Percentiles rank a stretch among this genome's conserved stretches.
These are phyloP conservation scores for Serendipita sp. DNA, from an alignment of 768 basidiomycete genomes.

Conservation along the genomic window DNA sequence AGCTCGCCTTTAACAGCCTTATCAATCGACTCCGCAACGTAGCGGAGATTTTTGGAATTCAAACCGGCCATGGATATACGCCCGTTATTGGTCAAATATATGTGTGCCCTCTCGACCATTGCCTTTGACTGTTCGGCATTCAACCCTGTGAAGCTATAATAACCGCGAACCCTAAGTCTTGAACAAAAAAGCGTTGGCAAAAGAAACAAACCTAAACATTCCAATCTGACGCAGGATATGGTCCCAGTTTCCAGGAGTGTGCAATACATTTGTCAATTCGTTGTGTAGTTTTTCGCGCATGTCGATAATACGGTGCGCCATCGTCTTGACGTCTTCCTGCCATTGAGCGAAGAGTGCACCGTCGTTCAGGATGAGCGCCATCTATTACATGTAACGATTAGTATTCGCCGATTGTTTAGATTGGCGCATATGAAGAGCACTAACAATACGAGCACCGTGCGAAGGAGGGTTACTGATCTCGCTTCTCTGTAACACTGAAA, in stretches of 20 bases:
- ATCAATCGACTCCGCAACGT: conserved; percentile 59
- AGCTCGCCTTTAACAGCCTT: conserved; percentile 38
- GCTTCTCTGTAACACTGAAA: conserved; percentile 80
- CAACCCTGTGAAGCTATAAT: conserved; percentile 67
- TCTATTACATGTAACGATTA: conserved; percentile 23
- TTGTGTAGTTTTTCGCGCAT: conserved; percentile 74
- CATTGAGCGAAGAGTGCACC: conserved; percentile 64
- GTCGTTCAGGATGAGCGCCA: conserved; percentile 68
- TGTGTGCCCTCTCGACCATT: conserved; percentile 53
- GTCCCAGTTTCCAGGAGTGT: conserved; percentile 89
- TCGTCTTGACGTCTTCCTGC: conserved; percentile 77
- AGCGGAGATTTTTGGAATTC: conserved; percentile 60
- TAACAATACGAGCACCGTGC: conserved; percentile 75
- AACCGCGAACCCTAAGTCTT: background rate
- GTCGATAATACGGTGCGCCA: conserved; percentile 82
- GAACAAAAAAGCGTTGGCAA: conserved; percentile 14
- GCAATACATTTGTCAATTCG: conserved; percentile 55
- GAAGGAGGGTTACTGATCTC: conserved; percentile 93
- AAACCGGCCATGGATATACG: conserved; percentile 91
- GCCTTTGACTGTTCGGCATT: conserved; percentile 44
- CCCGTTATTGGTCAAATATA: conserved; percentile 77
- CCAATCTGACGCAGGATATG: conserved; percentile 94
- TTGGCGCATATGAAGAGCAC: conserved; percentile 15
- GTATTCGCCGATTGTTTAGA: background rate
- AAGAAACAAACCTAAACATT: conserved; percentile 71